Evolutionary conservation across 805 yeast species (phyloP).

Genomic region (Lipomyces yamadae): DNA sequence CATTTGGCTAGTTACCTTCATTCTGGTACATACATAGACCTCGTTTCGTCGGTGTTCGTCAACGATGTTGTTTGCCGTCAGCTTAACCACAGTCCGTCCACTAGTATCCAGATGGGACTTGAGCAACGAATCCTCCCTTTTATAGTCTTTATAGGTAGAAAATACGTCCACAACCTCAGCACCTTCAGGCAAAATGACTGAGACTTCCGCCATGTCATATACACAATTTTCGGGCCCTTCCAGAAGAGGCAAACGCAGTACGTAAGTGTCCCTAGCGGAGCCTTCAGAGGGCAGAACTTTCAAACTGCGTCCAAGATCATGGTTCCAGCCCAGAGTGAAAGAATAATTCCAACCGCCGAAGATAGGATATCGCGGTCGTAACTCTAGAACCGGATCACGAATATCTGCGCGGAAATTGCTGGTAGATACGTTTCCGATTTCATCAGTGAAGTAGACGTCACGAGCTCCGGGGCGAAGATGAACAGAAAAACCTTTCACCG

Average conservation of each 20-base stretch:
- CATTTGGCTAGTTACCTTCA: no score
- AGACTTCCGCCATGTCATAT: slow-evolving; percentile 64
- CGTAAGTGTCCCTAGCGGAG: slow-evolving; percentile 56
- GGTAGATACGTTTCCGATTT: slow-evolving; percentile 92
- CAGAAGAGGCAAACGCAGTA: slow-evolving; percentile 71
- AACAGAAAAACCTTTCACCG: slow-evolving; percentile 52
- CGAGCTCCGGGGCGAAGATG: slow-evolving; percentile 54
- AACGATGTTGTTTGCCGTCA: slow-evolving; percentile 63
- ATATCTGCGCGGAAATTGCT: slow-evolving; percentile 49
- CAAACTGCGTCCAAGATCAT: slow-evolving; percentile 55
- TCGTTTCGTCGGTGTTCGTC: slow-evolving; percentile 67
- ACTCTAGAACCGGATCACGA: slow-evolving; percentile 53
- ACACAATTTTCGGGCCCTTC: slow-evolving; percentile 72
- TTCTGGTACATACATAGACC: slow-evolving; percentile 54
- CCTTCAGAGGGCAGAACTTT: slow-evolving; percentile 42
- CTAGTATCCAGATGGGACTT: slow-evolving; percentile 60
- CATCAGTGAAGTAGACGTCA: slow-evolving; percentile 83
- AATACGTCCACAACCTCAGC: slow-evolving; percentile 47
- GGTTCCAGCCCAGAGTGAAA: slow-evolving; percentile 94
- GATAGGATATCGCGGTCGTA: slow-evolving; percentile 90
- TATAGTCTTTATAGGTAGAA: slow-evolving; percentile 6
- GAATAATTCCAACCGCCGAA: slow-evolving; percentile 97
- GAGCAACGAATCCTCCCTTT: slow-evolving; percentile 54
- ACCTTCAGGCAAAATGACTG: slow-evolving; percentile 85
- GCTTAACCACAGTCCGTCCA: slow-evolving; percentile 78